Conservation (phyloP, 805 yeast species). For the Pichia exigua region DNA sequence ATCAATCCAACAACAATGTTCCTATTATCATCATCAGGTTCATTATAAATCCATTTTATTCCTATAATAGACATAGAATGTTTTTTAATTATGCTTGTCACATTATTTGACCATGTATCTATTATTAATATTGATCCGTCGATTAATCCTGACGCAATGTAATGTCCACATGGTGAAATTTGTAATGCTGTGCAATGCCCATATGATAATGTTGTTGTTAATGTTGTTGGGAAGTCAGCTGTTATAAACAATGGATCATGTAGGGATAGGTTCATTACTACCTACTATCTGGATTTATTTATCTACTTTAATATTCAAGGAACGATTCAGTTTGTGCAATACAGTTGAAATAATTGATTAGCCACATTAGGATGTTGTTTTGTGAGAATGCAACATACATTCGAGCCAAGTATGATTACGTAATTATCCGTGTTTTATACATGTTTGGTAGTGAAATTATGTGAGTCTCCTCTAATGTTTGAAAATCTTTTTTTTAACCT, state of each 20-base stretch:
- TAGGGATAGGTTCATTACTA: conserved; percentile 63
- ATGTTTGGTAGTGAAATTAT: no score
- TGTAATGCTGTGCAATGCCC: conserved; percentile 62
- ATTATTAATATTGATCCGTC: conserved; percentile 70
- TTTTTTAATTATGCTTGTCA: conserved; percentile 48
- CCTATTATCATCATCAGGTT: conserved; percentile 26
- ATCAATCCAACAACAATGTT: conserved; percentile 41
- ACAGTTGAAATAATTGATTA: no score
- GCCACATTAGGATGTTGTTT: no score
- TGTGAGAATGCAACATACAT: no score
- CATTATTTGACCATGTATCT: conserved; percentile 62
- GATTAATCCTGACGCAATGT: conserved; percentile 70
- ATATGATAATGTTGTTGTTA: conserved; percentile 60
- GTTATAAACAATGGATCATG: conserved; percentile 89
- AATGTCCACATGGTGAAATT: conserved; percentile 73
- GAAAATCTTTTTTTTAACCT: no score
- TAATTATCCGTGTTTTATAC: no score
- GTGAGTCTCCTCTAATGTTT: no score
- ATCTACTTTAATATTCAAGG: no score
- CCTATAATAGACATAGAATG: conserved; percentile 73
- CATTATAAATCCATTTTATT: conserved; percentile 46
- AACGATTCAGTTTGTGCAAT: no score
- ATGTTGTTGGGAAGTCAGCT: conserved; percentile 82
- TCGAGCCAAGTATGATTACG: no score
- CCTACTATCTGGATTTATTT: no score